Conservation (phyloP, 257 asterid species). For the Nicotiana tomentosiformis region DNA sequence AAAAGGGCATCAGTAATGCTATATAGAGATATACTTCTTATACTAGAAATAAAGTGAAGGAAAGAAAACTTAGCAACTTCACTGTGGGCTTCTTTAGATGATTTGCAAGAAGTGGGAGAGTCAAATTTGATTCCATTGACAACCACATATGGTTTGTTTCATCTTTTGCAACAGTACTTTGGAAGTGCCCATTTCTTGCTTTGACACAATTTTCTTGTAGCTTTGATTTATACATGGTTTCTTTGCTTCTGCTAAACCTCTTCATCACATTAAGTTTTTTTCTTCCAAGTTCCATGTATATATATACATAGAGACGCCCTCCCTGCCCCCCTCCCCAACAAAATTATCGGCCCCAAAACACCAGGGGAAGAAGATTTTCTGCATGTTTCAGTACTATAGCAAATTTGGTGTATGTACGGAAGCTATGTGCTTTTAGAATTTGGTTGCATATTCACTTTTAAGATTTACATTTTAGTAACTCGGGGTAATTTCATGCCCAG, state of each 20-base stretch:
- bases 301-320: background rate
- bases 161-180: constrained; percentile 29
- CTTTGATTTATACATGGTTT: constrained; percentile 38
- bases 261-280: too few relatives aligned
- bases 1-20: background rate
- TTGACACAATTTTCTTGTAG: constrained; percentile 39
- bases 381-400: too few relatives aligned
- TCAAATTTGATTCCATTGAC: constrained; percentile 33
- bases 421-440: too few relatives aligned
- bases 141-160: constrained; percentile 38
- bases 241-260: background rate
- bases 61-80: constrained; percentile 41
- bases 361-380: too few relatives aligned
- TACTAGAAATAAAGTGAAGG: constrained; percentile 36
- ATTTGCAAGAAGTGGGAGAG: constrained; percentile 19
- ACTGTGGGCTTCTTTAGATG: constrained; percentile 40
- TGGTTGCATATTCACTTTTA: too few relatives aligned
- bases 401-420: too few relatives aligned
- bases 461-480: too few relatives aligned
- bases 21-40: background rate
- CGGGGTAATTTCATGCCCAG: too few relatives aligned
- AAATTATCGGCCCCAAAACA: too few relatives aligned
- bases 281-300: too few relatives aligned
- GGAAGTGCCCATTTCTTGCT: constrained; percentile 38
- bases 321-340: background rate